Percentiles rank a stretch among this genome's conserved stretches.
Evolutionary conservation across 345 rosid genomes (phyloP).

Genomic region (Balakata baccata): DNA sequence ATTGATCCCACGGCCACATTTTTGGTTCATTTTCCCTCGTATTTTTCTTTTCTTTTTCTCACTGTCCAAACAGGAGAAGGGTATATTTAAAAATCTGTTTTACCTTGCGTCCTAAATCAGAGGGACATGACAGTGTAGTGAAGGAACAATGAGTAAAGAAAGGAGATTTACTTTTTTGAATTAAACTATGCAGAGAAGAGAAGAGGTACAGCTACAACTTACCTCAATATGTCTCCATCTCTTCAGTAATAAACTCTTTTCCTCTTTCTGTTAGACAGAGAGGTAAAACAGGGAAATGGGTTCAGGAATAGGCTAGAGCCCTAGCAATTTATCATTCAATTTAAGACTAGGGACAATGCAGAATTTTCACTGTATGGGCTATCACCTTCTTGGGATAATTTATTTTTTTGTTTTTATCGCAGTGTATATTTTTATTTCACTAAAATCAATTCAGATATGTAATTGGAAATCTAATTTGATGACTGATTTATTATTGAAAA

Average conservation of each 20-base stretch:
- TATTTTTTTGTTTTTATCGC: too few relatives aligned
- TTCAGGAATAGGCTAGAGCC: too few relatives aligned
- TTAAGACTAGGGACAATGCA: too few relatives aligned
- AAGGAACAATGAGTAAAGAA: conserved; percentile 20
- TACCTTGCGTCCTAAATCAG: neutral
- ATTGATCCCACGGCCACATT: too few relatives aligned
- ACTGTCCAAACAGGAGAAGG: neutral
- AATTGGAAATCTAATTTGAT: too few relatives aligned
- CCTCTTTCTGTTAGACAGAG: neutral
- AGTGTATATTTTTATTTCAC: too few relatives aligned
- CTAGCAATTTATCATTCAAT: too few relatives aligned
- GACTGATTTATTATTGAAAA: too few relatives aligned
- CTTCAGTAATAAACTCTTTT: neutral
- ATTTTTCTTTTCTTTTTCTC: too few relatives aligned
- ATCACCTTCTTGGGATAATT: too few relatives aligned
- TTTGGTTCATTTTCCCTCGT: neutral
- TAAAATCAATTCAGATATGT: too few relatives aligned
- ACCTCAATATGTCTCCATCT: neutral
- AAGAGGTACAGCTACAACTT: neutral
- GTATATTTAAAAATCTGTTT: neutral
- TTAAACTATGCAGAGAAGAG: neutral
- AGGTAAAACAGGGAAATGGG: neutral
- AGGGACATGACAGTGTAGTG: neutral
- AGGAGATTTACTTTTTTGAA: neutral
- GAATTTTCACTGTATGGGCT: too few relatives aligned